Base-by-base conservation (phyloP, 345 rosid genomes). In the Aquilaria malaccensis region DNA sequence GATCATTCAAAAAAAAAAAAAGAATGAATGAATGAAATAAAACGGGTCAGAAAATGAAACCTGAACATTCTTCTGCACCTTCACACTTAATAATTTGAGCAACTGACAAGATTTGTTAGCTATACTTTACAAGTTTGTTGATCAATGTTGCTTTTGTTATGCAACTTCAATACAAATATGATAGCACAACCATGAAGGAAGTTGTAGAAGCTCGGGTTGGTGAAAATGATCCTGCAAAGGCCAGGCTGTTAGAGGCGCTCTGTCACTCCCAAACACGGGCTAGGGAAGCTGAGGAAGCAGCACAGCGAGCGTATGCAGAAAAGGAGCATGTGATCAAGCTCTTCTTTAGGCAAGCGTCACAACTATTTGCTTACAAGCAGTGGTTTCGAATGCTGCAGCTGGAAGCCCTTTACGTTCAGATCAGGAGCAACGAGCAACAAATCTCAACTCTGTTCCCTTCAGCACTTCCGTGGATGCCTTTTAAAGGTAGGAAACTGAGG, bases 261-360 rank as follows among this genome's bases (percentile, higher is more conserved):
- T 46, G 95, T 37, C 96, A 77, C 68, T 95, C 99, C 48, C 99
- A 95, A 77, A 88, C 99, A 11, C 86, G 99, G 22, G 97, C 99
- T 37, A 86, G 99, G 72, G 91, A 95, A 78, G 97, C 99, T 3
- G 99, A 95, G 72, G 84, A 79, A 54, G 86, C 86, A 53, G 99
- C 94, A n/a, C 74, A 82, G 75, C 81, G 81, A 70, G 96, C 84
- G 5, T 63, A 72, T 53, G 89, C 84, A 0, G 99, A 95, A 77
- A 95, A 86, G 76, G 97, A 88, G 62, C 82, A 91, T 62, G 63
- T 88, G 57, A 65, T 91, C 49, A 82, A 77, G 78, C 89, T 95
- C 64, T 79, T 95, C 78, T 77, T 95, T 59, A 86, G 74, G 78
- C 99, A 95, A 79, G 97, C 99, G 31, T 85, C 96, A 0, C 95